These are phyloP conservation scores for Closterium sp. DNA, from an alignment of 139 green algal genomes.

Conservation along the genomic window DNA sequence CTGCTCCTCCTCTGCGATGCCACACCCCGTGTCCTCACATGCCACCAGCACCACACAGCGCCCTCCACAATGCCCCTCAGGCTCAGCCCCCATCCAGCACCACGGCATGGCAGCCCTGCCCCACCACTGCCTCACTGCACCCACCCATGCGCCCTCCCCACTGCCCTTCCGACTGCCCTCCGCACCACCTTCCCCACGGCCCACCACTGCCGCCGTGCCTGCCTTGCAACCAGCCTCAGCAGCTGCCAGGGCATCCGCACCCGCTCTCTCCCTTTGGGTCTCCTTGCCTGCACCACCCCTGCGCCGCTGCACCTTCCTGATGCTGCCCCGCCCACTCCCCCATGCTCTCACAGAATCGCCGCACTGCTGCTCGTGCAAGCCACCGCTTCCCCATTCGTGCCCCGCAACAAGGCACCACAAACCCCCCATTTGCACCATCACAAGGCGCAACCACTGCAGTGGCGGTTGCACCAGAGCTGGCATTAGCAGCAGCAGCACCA, in stretches of 20 bases:
- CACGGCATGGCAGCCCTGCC: background rate
- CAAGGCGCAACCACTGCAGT: no score
- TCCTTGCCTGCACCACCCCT: background rate
- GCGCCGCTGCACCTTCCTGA: background rate
- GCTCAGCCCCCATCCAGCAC: background rate
- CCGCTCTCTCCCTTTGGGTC: no score
- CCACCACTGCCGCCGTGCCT: background rate
- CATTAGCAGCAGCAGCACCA: no score
- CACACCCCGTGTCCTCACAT: background rate
- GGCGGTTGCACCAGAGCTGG: no score
- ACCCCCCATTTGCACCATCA: background rate
- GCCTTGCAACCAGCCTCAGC: no score
- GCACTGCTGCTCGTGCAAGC: no score
- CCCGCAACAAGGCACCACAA: background rate
- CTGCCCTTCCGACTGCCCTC: background rate
- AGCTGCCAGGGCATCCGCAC: background rate
- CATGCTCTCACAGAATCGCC: background rate
- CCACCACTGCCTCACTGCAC: background rate
- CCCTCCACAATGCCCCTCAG: background rate
- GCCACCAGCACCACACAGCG: background rate
- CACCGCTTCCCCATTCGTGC: no score
- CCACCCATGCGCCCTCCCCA: background rate
- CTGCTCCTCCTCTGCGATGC: background rate
- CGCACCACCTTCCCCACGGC: background rate
- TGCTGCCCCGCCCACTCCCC: background rate